Evolutionary conservation across 1,139 yeast genomes (phyloP).

Genomic region (Kodamaea arcana): DNA sequence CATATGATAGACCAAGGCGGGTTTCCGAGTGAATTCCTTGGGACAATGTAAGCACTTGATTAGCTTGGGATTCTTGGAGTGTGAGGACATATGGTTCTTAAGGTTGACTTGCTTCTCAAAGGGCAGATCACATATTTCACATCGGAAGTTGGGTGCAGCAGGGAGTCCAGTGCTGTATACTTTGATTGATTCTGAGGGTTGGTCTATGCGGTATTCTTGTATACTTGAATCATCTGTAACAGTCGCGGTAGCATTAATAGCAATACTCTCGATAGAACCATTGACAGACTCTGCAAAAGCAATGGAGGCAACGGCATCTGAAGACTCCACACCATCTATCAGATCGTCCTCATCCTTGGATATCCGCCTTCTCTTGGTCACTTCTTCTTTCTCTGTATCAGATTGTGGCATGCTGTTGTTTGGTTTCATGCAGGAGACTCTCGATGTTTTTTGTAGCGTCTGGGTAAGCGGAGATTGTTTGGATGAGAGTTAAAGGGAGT

Average conservation of each 20-base stretch:
- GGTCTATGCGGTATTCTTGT: no score
- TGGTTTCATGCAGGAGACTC: not conserved
- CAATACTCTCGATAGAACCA: no score
- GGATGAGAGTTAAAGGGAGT: no score
- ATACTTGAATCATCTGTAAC: no score
- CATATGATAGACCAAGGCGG: constrained; percentile 11
- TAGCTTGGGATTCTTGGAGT: constrained; percentile 9
- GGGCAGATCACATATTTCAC: constrained; percentile 1
- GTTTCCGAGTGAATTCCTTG: constrained; percentile 11
- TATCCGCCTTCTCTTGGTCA: not conserved
- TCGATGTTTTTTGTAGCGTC: no score
- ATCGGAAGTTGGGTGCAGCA: not conserved
- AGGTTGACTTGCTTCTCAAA: constrained; percentile 6
- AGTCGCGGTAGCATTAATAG: no score
- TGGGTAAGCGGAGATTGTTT: no score
- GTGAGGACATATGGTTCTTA: constrained; percentile 11
- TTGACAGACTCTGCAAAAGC: no score
- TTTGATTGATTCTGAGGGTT: no score
- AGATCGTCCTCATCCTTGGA: not conserved
- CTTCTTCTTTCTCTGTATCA: not conserved
- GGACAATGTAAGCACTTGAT: constrained; percentile 10
- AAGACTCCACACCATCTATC: no score
- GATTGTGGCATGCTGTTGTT: constrained; percentile 1
- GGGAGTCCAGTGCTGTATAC: constrained; percentile 1
- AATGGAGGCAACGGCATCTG: no score